phyloP scores from a whole-genome alignment of 345 rosid genomes.

The Populus simonii region DNA sequence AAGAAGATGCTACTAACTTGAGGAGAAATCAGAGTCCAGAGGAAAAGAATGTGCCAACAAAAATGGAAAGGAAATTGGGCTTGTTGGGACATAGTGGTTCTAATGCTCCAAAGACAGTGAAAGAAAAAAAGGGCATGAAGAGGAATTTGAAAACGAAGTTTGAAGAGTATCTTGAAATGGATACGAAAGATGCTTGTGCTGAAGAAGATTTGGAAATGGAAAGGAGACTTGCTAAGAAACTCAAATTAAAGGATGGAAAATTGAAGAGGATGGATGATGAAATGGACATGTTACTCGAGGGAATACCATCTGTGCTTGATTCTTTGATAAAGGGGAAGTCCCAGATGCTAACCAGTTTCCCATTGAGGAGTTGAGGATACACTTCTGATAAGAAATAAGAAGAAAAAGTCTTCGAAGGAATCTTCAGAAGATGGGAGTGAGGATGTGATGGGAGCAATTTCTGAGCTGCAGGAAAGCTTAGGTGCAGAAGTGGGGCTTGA shows the following conservation, averaged over 20 bases:
- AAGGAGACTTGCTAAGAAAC: conserved; percentile 80
- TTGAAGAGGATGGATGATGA: conserved; percentile 68
- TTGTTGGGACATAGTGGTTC: not conserved
- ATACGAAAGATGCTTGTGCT: conserved; percentile 26
- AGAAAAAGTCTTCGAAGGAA: conserved; percentile 3
- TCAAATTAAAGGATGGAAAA: conserved; percentile 68
- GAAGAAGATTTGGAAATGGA: conserved; percentile 66
- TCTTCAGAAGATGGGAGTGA: conserved; percentile 1
- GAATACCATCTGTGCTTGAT: conserved; percentile 42
- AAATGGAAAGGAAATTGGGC: conserved; percentile 5
- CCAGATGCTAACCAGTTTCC: conserved; percentile 18
- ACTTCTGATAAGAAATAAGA: conserved; percentile 9
- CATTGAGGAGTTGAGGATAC: not conserved
- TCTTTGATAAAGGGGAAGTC: conserved; percentile 19
- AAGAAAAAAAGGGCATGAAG: conserved; percentile 34
- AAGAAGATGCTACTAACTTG: not conserved
- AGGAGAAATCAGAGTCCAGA: conserved; percentile 19
- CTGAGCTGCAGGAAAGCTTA: conserved; percentile 4
- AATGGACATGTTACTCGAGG: conserved; percentile 49
- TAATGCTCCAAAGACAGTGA: conserved; percentile 27
- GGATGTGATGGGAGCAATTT: conserved; percentile 6
- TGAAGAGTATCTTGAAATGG: conserved; percentile 69
- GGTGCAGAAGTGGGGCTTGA: conserved; percentile 11
- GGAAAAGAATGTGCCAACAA: conserved; percentile 1
- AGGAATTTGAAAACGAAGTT: conserved; percentile 53